Percentiles rank a stretch among this genome's conserved stretches.
Conservation (phyloP, 352 stramenopile genomes). For the Labyrinthula sp. region DNA sequence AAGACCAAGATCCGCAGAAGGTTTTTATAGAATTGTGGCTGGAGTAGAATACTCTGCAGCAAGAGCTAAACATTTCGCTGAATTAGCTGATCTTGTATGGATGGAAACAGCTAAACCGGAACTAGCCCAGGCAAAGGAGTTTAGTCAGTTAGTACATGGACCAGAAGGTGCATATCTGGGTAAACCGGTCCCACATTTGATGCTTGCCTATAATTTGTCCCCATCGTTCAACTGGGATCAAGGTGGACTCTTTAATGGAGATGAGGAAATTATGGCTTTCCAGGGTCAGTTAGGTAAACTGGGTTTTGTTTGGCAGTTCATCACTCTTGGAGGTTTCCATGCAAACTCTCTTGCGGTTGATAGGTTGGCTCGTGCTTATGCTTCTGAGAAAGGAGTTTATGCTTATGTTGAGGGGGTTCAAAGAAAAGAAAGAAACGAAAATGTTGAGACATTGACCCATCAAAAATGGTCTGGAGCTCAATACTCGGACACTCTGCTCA, state of each 20-base stretch:
- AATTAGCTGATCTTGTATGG: constrained; percentile 88
- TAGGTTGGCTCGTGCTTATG: constrained; percentile 68
- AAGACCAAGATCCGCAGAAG: constrained; percentile 73
- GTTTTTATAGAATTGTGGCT: constrained; percentile 81
- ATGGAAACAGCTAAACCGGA: constrained; percentile 87
- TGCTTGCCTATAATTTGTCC: constrained; percentile 92
- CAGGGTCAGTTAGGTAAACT: constrained; percentile 77
- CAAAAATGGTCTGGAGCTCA: constrained; percentile 91
- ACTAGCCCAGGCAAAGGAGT: constrained; percentile 72
- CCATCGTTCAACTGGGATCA: constrained; percentile 96
- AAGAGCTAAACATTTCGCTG: constrained; percentile 71
- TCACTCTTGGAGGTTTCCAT: constrained; percentile 93
- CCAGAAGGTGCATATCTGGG: no score
- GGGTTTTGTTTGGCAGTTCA: constrained; percentile 95
- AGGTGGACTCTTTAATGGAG: constrained; percentile 77
- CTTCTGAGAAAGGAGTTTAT: constrained; percentile 62
- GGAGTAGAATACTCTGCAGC: constrained; percentile 90
- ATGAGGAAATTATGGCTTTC: constrained; percentile 72
- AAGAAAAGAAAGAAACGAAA: constrained; percentile 61
- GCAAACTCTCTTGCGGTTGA: constrained; percentile 83
- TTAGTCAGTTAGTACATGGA: constrained; percentile 70
- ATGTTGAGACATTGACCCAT: constrained; percentile 85
- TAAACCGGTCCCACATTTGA: constrained; percentile 87
- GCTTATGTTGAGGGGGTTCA: constrained; percentile 91
- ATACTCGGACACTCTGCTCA: constrained; percentile 77